Evolutionary conservation across 2,329 filamentous ascomycete species (phyloP), one percentile per base, ranked within the genome.

Genomic region (Exophiala oligosperma): DNA sequence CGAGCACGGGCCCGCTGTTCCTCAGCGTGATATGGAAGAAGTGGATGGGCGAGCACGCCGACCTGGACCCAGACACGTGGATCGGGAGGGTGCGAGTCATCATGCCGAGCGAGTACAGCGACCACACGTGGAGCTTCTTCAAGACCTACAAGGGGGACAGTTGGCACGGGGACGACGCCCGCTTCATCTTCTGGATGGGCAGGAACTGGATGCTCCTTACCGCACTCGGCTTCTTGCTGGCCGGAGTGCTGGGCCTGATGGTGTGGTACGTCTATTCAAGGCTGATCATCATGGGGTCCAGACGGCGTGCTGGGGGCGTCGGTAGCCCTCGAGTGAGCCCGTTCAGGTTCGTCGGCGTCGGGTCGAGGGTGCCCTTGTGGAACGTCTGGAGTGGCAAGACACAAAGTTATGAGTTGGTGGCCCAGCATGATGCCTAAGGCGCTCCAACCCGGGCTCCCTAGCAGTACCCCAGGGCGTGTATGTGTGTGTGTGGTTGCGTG

Each of bases 11-110:
- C 0, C 89, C 89, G 0, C 76, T 92, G 29, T 92, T 91, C 76
- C 74, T 92, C 47, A 90, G 85, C 56, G 82, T 92, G 41, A 82
- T 90, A 59, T 89, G 89, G 86, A 85, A 89, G 69, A 84, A 90
- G 71, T 92, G 89, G 72, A 84, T 85, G 71, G 78, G 80, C 35
- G 74, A 77, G 17, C 76, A 75, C 38, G 67, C 70, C 5, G 67
- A 71, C 24, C 71, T 74, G 1, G 67, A 69, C 44, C 74, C 74
- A 46, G 44, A 79, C 73, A 9, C 71, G 72, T 44, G 75, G 78
- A 28, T 72, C 69, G 67, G 81, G n/a, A 79, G 85, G 32, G 81
- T 91, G 4, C 78, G 87, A 56, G 81, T 90, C 48, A 75, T 91
- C 54, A 89, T 89, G 80, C 84, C 82, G 12, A 82, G 86, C 47